phyloP scores from a whole-genome alignment of 441 rosid species.

The Adansonia madagascariensis region DNA sequence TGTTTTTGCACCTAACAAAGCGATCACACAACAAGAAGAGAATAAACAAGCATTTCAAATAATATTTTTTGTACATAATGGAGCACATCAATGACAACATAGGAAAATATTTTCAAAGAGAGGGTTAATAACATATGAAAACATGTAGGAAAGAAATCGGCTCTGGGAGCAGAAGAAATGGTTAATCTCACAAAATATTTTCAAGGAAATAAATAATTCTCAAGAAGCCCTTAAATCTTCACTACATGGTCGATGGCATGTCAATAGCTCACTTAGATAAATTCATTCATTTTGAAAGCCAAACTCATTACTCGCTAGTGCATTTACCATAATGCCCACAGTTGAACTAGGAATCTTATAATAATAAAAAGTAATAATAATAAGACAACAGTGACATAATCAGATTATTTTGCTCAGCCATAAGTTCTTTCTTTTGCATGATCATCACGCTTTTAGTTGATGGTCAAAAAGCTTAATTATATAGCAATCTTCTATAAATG shows the following conservation, averaged over 20 bases:
- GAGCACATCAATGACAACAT: neutral
- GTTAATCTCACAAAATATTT: neutral
- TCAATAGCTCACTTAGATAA: neutral
- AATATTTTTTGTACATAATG: neutral
- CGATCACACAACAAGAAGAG: slow-evolving; percentile 13
- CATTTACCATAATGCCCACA: neutral
- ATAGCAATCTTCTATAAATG: neutral
- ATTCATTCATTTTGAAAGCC: neutral
- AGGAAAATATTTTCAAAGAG: neutral
- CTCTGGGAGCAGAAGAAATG: neutral
- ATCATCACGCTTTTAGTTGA: neutral
- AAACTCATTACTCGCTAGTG: neutral
- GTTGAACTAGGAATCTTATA: neutral
- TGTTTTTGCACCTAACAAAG: slow-evolving; percentile 69
- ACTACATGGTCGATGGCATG: neutral
- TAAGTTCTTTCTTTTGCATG: neutral
- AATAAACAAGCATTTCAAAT: slow-evolving; percentile 15
- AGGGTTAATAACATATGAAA: slow-evolving; percentile 1
- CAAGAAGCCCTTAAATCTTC: slow-evolving; percentile 12
- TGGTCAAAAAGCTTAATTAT: neutral
- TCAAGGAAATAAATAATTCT: neutral
- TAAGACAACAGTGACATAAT: neutral
- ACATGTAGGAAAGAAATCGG: neutral
- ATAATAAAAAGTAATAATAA: neutral
- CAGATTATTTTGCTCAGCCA: neutral